Evolutionary conservation across 2,329 filamentous ascomycete species (phyloP).

Genomic region (Neonectria coccinea): DNA sequence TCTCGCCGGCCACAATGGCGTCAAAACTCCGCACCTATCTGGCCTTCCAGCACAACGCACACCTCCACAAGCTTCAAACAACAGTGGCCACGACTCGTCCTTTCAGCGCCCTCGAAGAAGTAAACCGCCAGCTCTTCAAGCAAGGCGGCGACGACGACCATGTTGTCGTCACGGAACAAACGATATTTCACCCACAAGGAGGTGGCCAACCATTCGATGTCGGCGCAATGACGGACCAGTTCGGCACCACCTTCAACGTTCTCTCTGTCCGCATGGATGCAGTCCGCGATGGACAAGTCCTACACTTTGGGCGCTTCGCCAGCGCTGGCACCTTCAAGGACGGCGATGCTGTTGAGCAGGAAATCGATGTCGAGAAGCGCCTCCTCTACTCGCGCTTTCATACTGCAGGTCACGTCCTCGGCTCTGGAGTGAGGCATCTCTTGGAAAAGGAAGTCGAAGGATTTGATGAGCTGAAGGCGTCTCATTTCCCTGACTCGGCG

Average conservation of each 20-base stretch:
- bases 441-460: conserved; percentile 62
- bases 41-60: conserved; percentile 58
- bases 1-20: conserved; percentile 32
- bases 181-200: conserved; percentile 82
- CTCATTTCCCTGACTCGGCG: conserved; percentile 76
- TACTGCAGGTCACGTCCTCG: conserved; percentile 79
- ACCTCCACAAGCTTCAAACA: conserved; percentile 57
- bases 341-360: conserved; percentile 63
- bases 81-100: conserved; percentile 60
- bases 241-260: conserved; percentile 60
- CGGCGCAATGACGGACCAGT: conserved; percentile 62
- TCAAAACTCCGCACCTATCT: conserved; percentile 46
- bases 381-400: conserved; percentile 75
- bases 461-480: conserved; percentile 77
- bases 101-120: conserved; percentile 62
- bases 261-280: conserved; percentile 67
- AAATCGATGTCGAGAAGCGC: conserved; percentile 71
- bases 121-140: conserved; percentile 70
- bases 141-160: conserved; percentile 61
- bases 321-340: conserved; percentile 49
- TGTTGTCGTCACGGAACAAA: conserved; percentile 71
- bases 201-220: conserved; percentile 79
- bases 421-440: conserved; percentile 72
- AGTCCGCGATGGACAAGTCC: conserved; percentile 63
- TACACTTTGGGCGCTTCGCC: conserved; percentile 74